A percentile compares a stretch with the other conserved stretches of the same genome.
These are phyloP conservation scores for Sclerotinia sclerotiorum DNA, from an alignment of 2,329 filamentous ascomycete genomes.

Conservation along the genomic window DNA sequence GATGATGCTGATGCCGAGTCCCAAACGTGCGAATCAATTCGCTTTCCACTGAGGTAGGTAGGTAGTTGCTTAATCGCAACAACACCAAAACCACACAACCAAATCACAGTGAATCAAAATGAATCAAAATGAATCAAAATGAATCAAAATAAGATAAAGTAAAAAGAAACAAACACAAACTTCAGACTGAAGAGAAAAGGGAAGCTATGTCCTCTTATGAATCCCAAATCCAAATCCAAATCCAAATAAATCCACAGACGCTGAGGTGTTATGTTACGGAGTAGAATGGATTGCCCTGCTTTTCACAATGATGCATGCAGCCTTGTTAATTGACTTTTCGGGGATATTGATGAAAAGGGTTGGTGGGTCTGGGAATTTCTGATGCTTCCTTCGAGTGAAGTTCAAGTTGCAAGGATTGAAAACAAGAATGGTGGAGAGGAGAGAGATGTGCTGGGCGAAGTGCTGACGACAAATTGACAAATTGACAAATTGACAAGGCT, in stretches of 20 bases:
- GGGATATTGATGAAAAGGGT: neutral
- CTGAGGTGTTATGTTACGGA: neutral
- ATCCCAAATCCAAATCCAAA: no score
- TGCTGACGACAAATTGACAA: slow-evolving; percentile 4
- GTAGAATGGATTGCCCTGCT: slow-evolving; percentile 17
- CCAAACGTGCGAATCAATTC: slow-evolving; percentile 8
- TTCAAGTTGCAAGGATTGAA: slow-evolving; percentile 1
- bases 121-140: neutral
- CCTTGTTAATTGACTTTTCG: slow-evolving; percentile 2
- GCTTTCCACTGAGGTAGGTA: neutral
- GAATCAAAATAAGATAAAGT: neutral
- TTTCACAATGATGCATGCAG: slow-evolving; percentile 6
- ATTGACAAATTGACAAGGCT: slow-evolving; percentile 11
- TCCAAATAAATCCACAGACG: neutral
- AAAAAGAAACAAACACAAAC: neutral
- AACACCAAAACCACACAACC: neutral
- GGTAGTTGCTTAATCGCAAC: slow-evolving; percentile 4
- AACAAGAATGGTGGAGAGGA: slow-evolving; percentile 11
- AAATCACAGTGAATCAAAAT: neutral
- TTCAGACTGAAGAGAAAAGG: neutral
- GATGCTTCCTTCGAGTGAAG: slow-evolving; percentile 10
- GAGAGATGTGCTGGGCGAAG: slow-evolving; percentile 12
- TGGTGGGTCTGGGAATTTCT: neutral
- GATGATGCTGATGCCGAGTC: slow-evolving; percentile 1
- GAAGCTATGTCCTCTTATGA: slow-evolving; percentile 14